phyloP scores from a whole-genome alignment of 208 protist genomes.

The Blastocrithidia nonstop region DNA sequence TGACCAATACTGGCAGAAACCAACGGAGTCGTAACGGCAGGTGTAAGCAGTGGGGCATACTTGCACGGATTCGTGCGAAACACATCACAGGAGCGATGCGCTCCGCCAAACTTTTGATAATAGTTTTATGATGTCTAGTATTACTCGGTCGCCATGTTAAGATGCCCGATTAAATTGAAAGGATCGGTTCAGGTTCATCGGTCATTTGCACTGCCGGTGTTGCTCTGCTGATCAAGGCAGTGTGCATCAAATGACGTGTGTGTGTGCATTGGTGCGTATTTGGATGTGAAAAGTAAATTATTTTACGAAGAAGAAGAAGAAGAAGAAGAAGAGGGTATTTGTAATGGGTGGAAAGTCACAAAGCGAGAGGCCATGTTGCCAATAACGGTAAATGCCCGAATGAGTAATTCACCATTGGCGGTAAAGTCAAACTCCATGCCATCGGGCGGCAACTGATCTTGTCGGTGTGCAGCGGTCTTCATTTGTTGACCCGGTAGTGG shows the following conservation, averaged over 20 bases:
- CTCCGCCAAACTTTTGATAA: slow-evolving; percentile 82
- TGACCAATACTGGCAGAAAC: slow-evolving; percentile 2
- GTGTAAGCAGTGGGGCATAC: slow-evolving; percentile 70
- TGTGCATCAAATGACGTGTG: slow-evolving; percentile 58
- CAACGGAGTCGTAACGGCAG: too few relatives aligned
- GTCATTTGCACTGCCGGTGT: slow-evolving; percentile 20
- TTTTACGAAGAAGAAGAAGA: too few relatives aligned
- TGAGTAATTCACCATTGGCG: slow-evolving; percentile 24
- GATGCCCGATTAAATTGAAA: slow-evolving; percentile 10
- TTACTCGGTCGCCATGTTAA: slow-evolving; percentile 28
- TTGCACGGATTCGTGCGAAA: slow-evolving; percentile 62
- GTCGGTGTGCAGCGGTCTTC: slow-evolving; percentile 18
- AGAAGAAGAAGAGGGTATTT: slow-evolving; percentile 8
- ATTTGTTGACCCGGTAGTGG: slow-evolving; percentile 5
- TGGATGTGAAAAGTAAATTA: slow-evolving; percentile 17
- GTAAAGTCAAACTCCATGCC: slow-evolving; percentile 49
- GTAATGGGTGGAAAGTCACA: slow-evolving; percentile 68
- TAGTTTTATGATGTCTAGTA: slow-evolving; percentile 75
- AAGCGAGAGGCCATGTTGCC: slow-evolving; percentile 71
- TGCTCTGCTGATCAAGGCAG: slow-evolving; percentile 53
- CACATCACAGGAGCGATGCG: slow-evolving; percentile 64
- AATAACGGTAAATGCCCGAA: slow-evolving; percentile 57
- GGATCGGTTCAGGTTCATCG: slow-evolving; percentile 53
- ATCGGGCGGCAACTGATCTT: slow-evolving; percentile 28
- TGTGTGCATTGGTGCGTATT: slow-evolving; percentile 13